Percentiles rank a stretch among this genome's conserved stretches.
Evolutionary conservation across 2,329 filamentous ascomycete genomes (phyloP).

Genomic region (Xylaria sp.): DNA sequence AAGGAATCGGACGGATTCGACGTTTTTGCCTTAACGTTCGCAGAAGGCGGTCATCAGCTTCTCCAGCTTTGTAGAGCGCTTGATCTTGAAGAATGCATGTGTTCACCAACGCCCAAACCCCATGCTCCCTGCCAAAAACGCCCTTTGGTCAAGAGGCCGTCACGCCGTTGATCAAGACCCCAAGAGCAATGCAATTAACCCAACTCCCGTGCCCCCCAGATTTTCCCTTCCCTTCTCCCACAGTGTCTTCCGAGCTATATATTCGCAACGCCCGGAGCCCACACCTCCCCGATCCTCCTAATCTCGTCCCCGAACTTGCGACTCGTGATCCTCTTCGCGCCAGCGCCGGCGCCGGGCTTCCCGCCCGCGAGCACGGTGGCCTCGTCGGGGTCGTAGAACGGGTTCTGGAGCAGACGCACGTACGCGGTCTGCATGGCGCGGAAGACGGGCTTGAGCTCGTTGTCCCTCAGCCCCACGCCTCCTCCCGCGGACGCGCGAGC

Average conservation of each 20-base stretch:
- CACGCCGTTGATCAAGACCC: neutral
- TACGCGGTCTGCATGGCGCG: slow-evolving; percentile 92
- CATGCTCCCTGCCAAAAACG: slow-evolving; percentile 31
- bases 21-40: slow-evolving; percentile 89
- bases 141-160: neutral
- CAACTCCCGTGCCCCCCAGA: too few relatives aligned
- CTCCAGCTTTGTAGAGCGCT: slow-evolving; percentile 91
- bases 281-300: slow-evolving; percentile 81
- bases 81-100: slow-evolving; percentile 99
- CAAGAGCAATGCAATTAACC: neutral
- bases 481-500: slow-evolving; percentile 36
- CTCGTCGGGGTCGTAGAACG: slow-evolving; percentile 91
- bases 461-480: slow-evolving; percentile 75
- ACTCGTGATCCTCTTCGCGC: slow-evolving; percentile 77
- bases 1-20: slow-evolving; percentile 85
- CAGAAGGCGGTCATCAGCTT: slow-evolving; percentile 99
- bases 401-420: slow-evolving; percentile 85
- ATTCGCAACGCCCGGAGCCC: slow-evolving; percentile 74
- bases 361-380: slow-evolving; percentile 63
- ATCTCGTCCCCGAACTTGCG: slow-evolving; percentile 81
- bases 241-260: slow-evolving; percentile 48
- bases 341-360: slow-evolving; percentile 56
- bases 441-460: slow-evolving; percentile 91
- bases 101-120: slow-evolving; percentile 32
- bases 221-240: neutral